Percentiles rank a stretch among this genome's conserved stretches.
Conservation (phyloP, 1,284 basidiomycete genomes). For the Ceratobasidium sp. region DNA sequence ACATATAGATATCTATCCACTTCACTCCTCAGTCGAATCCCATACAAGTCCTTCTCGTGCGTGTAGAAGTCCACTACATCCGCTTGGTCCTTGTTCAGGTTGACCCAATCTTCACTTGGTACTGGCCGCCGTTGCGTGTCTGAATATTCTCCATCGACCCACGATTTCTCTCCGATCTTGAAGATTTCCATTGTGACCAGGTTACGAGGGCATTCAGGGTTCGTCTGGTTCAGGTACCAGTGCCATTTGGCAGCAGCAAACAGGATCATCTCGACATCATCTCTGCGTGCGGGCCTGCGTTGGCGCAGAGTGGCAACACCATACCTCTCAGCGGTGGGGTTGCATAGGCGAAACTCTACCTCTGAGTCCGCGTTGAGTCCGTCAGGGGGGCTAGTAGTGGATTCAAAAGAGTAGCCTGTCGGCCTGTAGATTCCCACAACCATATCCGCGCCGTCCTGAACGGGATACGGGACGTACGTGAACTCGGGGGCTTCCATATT, state of each 20-base stretch:
- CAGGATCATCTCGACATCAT: slow-evolving; percentile 13
- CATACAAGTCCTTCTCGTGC: slow-evolving; percentile 50
- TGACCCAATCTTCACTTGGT: too few relatives aligned
- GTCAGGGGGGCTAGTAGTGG: too few relatives aligned
- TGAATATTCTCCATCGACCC: too few relatives aligned
- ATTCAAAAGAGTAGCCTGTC: too few relatives aligned
- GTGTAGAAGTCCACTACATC: slow-evolving; percentile 53
- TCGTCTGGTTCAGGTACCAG: slow-evolving; percentile 54
- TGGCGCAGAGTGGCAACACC: neutral
- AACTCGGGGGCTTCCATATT: neutral
- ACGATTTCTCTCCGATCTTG: slow-evolving; percentile 42
- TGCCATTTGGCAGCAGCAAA: slow-evolving; percentile 21
- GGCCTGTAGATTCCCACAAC: neutral
- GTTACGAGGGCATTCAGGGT: slow-evolving; percentile 42
- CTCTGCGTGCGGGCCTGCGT: slow-evolving; percentile 1
- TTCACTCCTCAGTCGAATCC: slow-evolving; percentile 53
- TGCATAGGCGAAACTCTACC: neutral
- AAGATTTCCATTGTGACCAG: neutral
- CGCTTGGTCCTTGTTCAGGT: too few relatives aligned
- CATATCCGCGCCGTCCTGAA: neutral
- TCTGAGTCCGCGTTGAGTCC: neutral
- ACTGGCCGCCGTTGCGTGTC: too few relatives aligned
- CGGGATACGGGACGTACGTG: neutral
- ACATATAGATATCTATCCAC: slow-evolving; percentile 56
- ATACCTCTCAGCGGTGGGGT: neutral